Evolutionary conservation across 495 filamentous ascomycete genomes (phyloP).

Genomic region (Penicillium angulare): DNA sequence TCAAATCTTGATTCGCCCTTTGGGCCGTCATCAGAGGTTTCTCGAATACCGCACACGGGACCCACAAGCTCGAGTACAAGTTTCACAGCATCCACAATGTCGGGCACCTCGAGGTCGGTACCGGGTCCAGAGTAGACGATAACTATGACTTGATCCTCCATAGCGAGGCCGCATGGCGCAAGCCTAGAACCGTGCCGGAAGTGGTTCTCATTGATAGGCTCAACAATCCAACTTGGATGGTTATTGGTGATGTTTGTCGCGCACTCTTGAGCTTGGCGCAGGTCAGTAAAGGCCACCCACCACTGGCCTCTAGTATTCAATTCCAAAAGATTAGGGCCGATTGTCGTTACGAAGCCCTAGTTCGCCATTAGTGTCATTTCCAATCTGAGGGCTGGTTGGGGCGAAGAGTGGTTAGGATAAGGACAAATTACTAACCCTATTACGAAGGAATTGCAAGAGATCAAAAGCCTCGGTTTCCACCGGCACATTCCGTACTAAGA

Average conservation of each 20-base stretch:
- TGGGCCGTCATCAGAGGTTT: not conserved
- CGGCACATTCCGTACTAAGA: too few species aligned
- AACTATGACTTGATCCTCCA: slow-evolving; percentile 8
- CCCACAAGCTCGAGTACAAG: slow-evolving; percentile 5
- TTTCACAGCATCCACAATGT: not conserved
- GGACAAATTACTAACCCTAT: too few species aligned
- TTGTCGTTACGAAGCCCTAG: not conserved
- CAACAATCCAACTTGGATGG: slow-evolving; percentile 2
- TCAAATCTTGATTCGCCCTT: not conserved
- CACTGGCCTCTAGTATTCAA: slow-evolving; percentile 9
- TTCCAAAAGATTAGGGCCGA: slow-evolving; percentile 6
- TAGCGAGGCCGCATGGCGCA: not conserved
- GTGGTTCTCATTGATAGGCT: not conserved
- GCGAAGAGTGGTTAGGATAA: too few species aligned
- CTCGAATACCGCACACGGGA: slow-evolving; percentile 4
- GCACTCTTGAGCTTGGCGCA: slow-evolving; percentile 1
- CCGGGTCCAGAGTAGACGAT: slow-evolving; percentile 3
- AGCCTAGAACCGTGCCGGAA: not conserved
- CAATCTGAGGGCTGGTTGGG: too few species aligned
- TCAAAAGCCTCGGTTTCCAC: too few species aligned
- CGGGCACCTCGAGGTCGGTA: not conserved
- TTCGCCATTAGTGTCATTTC: too few species aligned
- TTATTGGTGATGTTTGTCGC: not conserved
- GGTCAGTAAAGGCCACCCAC: slow-evolving; percentile 7
- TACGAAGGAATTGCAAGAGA: too few species aligned